A percentile compares a stretch with the other conserved stretches of the same genome.
phyloP scores from a whole-genome alignment of 768 basidiomycete genomes.

The Amanita jacksonii region DNA sequence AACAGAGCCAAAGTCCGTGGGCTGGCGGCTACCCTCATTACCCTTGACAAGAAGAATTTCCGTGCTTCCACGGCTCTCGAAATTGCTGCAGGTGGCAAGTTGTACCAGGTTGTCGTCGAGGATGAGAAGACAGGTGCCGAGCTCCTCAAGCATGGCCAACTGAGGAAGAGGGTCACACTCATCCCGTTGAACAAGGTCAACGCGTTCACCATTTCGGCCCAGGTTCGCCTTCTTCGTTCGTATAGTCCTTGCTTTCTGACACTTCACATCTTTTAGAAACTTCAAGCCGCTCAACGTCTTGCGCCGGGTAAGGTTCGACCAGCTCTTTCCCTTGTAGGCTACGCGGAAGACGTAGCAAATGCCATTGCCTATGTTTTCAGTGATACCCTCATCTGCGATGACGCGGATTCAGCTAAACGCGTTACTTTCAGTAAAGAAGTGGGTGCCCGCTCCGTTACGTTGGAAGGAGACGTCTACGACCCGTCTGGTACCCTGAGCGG shows the following conservation, averaged over 20 bases:
- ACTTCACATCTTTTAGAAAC: conserved; percentile 42
- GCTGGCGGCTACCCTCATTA: conserved; percentile 81
- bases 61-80: conserved; percentile 86
- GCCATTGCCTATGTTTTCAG: conserved; percentile 94
- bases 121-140: conserved; percentile 84
- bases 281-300: conserved; percentile 57
- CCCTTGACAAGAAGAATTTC: conserved; percentile 58
- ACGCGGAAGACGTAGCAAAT: conserved; percentile 67
- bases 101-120: conserved; percentile 92
- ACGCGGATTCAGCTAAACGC: conserved; percentile 74
- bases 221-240: conserved; percentile 27
- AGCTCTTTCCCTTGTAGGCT: conserved; percentile 85
- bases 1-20: conserved; percentile 86
- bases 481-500: conserved; percentile 91
- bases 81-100: conserved; percentile 78
- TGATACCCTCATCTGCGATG: conserved; percentile 85
- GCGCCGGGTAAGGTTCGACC: conserved; percentile 75
- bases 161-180: conserved; percentile 86
- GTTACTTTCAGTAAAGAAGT: conserved; percentile 75
- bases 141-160: conserved; percentile 59
- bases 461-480: conserved; percentile 94
- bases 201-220: conserved; percentile 33
- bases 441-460: conserved; percentile 76
- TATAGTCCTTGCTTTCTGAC: background rate
- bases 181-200: conserved; percentile 92